Base-by-base conservation (phyloP, 441 rosid genomes). In the Gossypium gossypioides region DNA sequence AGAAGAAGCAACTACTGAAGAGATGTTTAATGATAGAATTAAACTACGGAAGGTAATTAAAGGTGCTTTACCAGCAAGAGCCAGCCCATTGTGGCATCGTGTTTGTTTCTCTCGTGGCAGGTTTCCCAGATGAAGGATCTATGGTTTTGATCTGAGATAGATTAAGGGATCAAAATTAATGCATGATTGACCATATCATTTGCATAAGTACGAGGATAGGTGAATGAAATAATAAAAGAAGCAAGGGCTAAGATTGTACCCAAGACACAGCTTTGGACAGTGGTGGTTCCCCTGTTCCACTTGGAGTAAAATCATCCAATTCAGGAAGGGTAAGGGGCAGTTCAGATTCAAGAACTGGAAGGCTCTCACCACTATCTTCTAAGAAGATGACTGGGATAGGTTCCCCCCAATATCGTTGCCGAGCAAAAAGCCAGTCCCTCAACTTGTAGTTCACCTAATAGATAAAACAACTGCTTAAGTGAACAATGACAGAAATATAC, bases 41-140 rank as follows among this genome's bases (percentile, higher is more conserved):
- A 1, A 66, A 65, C 67, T 29, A 72, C 1, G 18, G 51, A 74
- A 25, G 34, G 73, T 56, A 19, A 51, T 3, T 29, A 69, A 4
- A 67, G 74, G 74, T 51, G n/a, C 25, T 21, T 72, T 86, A 92
- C 99, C 99, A 95, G 89, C 97, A 95, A 84, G 99, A 95, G 66
- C 99, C 97, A 71, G 99, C 97, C 98, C 99, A 95, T 62, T 95
- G 99, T 4, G 99, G 98, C 99, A 95, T 91, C 74, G 99, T 95
- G 84, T 87, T 95, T 68, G 99, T 92, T 89, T 91, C 99, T 86
- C 99, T 83, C 68, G 65, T 84, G 59, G 90, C 95, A 76, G 94
- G 83, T 81, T 86, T 92, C 76, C 90, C 91, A 60, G 97, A 87
- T 62, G 77, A 75, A 55, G 81, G 91, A 79, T 89, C 93, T 25